Evolutionary conservation across 345 rosid species (phyloP).

Genomic region (Crucihimalaya himalaica): DNA sequence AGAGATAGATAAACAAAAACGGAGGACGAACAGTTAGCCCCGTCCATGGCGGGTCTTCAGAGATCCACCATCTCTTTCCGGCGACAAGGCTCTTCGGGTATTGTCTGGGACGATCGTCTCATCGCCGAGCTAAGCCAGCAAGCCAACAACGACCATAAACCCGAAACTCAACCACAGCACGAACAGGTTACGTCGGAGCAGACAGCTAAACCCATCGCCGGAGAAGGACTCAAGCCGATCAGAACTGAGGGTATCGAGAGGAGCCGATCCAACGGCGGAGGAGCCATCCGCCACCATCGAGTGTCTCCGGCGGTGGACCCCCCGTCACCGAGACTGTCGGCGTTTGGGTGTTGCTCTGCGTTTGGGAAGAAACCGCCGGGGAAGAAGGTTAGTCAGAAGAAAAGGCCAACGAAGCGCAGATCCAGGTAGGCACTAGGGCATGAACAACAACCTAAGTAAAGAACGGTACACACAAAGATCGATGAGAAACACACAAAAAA

Average conservation of each 20-base stretch:
- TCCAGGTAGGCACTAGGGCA: conserved; percentile 39
- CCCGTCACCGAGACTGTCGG: conserved; percentile 86
- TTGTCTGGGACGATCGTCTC: conserved; percentile 83
- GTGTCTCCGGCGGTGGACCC: conserved; percentile 86
- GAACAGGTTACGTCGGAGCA: conserved; percentile 27
- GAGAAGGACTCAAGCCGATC: conserved; percentile 43
- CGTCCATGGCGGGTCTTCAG: conserved; percentile 78
- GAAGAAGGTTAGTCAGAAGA: conserved; percentile 43
- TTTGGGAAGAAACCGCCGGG: conserved; percentile 55
- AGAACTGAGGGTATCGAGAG: conserved; percentile 50
- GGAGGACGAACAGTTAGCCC: conserved; percentile 25
- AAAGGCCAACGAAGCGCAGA: conserved; percentile 57
- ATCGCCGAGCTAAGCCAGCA: conserved; percentile 55
- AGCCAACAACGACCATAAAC: conserved; percentile 35
- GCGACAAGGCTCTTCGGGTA: conserved; percentile 90
- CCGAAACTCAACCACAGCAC: conserved; percentile 1
- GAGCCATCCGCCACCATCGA: conserved; percentile 50
- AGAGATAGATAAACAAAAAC: neutral
- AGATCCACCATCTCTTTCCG: conserved; percentile 87
- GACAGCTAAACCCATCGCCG: neutral
- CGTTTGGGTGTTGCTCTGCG: conserved; percentile 77
- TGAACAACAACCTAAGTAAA: neutral
- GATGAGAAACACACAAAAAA: neutral
- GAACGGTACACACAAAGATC: neutral
- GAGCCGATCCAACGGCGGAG: conserved; percentile 77